These are phyloP conservation scores for Drechslera avenae DNA, from an alignment of 2,329 filamentous ascomycete species.

Conservation along the genomic window DNA sequence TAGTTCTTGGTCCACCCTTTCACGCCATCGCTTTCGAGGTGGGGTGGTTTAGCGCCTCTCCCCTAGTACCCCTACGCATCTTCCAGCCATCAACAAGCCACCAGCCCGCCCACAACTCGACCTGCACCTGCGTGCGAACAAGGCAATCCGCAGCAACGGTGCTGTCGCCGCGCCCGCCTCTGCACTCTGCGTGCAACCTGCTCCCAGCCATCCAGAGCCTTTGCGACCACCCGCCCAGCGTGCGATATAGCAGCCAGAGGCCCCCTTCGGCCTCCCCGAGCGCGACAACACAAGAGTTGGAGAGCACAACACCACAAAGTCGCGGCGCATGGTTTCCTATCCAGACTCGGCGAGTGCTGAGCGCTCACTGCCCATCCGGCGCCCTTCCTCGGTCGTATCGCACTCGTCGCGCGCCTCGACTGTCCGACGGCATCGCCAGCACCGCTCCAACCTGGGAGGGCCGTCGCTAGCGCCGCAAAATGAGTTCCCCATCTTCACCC, in stretches of 20 bases:
- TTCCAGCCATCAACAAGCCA: conserved; percentile 18
- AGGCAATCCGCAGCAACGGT: conserved; percentile 38
- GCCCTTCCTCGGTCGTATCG: conserved; percentile 67
- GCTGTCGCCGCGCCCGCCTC: conserved; percentile 29
- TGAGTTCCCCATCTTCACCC: conserved; percentile 89
- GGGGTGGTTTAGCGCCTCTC: conserved; percentile 27
- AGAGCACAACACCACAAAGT: conserved; percentile 1
- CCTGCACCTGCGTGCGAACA: conserved; percentile 34
- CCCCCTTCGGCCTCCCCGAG: conserved; percentile 9
- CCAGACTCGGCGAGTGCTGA: conserved; percentile 58
- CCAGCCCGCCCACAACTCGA: conserved; percentile 3
- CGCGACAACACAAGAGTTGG: conserved; percentile 10
- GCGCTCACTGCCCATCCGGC: conserved; percentile 64
- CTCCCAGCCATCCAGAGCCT: conserved; percentile 6
- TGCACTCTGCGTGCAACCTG: conserved; percentile 23
- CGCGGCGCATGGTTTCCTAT: conserved; percentile 65
- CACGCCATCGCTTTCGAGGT: conserved; percentile 21
- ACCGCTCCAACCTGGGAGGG: conserved; percentile 79
- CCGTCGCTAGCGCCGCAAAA: conserved; percentile 73
- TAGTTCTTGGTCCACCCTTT: conserved; percentile 13
- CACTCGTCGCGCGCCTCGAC: conserved; percentile 58
- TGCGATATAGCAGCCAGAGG: conserved; percentile 7
- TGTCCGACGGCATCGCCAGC: conserved; percentile 71
- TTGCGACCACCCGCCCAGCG: conserved; percentile 5
- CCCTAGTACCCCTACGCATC: conserved; percentile 6